Base-by-base conservation (phyloP, 768 basidiomycete genomes). In the Paxillus involutus region DNA sequence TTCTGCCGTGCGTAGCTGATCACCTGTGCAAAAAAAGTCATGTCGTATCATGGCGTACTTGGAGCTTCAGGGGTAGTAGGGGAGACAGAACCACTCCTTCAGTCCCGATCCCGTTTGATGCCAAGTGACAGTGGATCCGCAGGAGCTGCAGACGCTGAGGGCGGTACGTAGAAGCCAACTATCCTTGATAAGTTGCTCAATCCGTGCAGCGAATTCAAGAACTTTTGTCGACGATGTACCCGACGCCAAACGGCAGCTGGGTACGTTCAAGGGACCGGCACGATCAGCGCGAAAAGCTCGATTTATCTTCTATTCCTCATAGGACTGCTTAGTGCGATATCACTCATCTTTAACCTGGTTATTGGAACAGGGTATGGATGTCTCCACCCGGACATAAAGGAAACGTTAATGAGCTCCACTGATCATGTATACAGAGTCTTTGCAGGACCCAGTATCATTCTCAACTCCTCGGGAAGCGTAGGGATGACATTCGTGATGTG, bases 341-440 rank as follows among this genome's bases (percentile, higher is more conserved):
- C 81, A n/a, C n/a, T n/a, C n/a, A 58, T 90, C 36, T 88, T 89
- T 73, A 90, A 90, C 62, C 79, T 84, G 29, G 77, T 88, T n/a
- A 85, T 89, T 30, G 87, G 88, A 17, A 83, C 86, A 17, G 86
- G 88, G 88, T 85, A 53, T 30, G 72, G 44, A 26, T n/a, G 16
- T 14, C 17, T 41, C 3, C 4, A 7, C 19, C 44, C 19, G 3
- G 24, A 36, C 26, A 8, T 11, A 37, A 47, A 19, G 33, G 8
- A 32, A 21, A 21, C 21, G 21, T 21, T 21, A 40, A 30, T 8
- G 47, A 32, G 40, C 21, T 13, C 33, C 16, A 24, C 47, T 58
- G 47, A 58, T 32, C 29, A 43, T n/a, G 44, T 55, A 10, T 35
- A 6, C 45, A 89, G 88, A 11, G 86, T 89, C 45, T 89, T 85